phyloP scores from a whole-genome alignment of 2,329 filamentous ascomycete genomes.

The Pseudogymnoascus sp. region DNA sequence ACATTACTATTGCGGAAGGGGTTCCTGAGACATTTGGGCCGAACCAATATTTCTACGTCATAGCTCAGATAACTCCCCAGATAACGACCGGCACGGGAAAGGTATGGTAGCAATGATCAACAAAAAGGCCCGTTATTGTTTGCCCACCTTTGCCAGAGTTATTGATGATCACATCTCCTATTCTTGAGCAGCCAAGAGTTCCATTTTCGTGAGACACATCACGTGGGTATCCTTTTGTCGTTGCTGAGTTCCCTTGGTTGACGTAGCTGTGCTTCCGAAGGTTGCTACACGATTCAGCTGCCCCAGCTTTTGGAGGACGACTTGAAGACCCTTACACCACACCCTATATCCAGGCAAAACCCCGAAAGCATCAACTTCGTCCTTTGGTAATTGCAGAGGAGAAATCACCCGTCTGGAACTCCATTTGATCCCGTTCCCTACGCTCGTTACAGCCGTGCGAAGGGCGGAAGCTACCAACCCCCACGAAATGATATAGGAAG shows the following conservation, averaged over 20 bases:
- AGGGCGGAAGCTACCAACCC: not conserved
- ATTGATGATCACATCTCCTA: slow-evolving; percentile 1
- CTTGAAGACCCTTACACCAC: not conserved
- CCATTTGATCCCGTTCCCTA: not conserved
- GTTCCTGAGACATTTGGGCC: not conserved
- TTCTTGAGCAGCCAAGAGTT: not conserved
- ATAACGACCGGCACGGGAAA: not conserved
- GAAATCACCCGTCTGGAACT: not conserved
- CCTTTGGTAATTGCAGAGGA: not conserved
- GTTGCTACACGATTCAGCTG: not conserved
- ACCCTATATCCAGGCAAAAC: not conserved
- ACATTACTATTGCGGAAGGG: not conserved
- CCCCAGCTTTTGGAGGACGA: not conserved
- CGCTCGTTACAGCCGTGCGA: not conserved
- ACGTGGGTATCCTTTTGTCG: not conserved
- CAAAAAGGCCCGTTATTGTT: not conserved
- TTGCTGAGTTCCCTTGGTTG: not conserved
- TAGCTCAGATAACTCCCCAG: not conserved
- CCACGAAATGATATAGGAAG: not conserved
- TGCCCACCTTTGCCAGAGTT: not conserved
- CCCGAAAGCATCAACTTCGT: not conserved
- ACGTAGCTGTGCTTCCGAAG: not conserved
- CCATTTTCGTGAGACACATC: not conserved
- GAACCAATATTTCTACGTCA: not conserved
- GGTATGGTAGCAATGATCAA: not conserved